A percentile compares a stretch with the other conserved stretches of the same genome.
phyloP scores from a whole-genome alignment of 352 stramenopile species.

The Phytophthora capsici region DNA sequence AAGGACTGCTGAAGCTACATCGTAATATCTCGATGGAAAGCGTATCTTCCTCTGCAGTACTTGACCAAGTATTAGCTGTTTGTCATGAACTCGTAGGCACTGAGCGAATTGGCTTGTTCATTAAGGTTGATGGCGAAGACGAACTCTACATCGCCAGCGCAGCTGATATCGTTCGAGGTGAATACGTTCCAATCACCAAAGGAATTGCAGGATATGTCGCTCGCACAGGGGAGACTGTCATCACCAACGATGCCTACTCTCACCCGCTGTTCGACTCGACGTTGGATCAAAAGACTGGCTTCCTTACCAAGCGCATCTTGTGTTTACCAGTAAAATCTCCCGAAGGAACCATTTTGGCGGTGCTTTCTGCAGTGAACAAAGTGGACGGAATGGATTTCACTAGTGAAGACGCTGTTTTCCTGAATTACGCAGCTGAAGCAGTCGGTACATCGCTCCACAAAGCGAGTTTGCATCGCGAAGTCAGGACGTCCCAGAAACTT shows the following conservation, averaged over 20 bases:
- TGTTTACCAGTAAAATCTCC: constrained; percentile 68
- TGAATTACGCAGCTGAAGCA: constrained; percentile 76
- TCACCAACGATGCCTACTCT: constrained; percentile 72
- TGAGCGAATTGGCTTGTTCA: constrained; percentile 72
- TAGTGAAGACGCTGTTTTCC: constrained; percentile 69
- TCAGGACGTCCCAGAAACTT: constrained; percentile 77
- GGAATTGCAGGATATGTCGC: constrained; percentile 73
- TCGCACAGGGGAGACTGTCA: constrained; percentile 66
- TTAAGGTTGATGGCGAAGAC: constrained; percentile 72
- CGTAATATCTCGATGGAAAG: constrained; percentile 78
- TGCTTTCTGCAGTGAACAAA: constrained; percentile 78
- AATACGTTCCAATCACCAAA: constrained; percentile 76
- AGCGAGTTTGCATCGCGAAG: constrained; percentile 65
- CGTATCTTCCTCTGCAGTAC: constrained; percentile 52
- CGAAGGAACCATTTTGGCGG: constrained; percentile 62
- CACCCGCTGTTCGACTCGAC: constrained; percentile 73
- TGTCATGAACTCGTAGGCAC: constrained; percentile 73
- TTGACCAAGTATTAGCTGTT: constrained; percentile 74
- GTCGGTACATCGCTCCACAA: constrained; percentile 78
- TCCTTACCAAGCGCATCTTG: constrained; percentile 66
- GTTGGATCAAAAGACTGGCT: constrained; percentile 70
- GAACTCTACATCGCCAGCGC: constrained; percentile 73
- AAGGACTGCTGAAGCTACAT: constrained; percentile 71
- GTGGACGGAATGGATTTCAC: constrained; percentile 75
- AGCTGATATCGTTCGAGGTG: constrained; percentile 62